Evolutionary conservation across 1,284 basidiomycete species (phyloP), one percentile per base, ranked within the genome.

Genomic region (Abortiporus biennis): DNA sequence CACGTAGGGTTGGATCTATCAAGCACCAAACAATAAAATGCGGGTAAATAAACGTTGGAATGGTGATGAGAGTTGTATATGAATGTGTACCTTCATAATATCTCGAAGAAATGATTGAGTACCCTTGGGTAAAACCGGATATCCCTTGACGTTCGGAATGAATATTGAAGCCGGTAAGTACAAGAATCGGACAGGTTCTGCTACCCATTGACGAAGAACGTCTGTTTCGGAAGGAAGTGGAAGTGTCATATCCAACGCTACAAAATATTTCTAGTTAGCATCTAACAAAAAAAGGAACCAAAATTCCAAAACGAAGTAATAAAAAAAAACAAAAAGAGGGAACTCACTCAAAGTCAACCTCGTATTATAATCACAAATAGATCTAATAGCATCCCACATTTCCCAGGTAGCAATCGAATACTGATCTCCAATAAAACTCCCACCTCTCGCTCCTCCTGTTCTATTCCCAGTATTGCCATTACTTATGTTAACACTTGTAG

Each of bases 71-170:
- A 30, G 27, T 32, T 6, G 42, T 37, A 37, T 45, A 43, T 24
- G 31, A 48, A 50, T 38, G 49, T 30, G 42, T 58, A 85, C 91
- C 67, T 88, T 85, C 75, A 92, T 86, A 65, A 87, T 82, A 49
- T 90, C 82, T 46, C 86, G 81, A 40, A 96, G 75, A 65, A 97
- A 96, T 0, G 75, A 74, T 56, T 97, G 94, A 3, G 88, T 86
- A 12, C 82, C 82, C 66, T 98, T 99, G 15, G 89, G 88, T 12
- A 99, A 74, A 1, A 99, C 96, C 0, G 96, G 96, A 61, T 96
- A 99, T 3, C 93, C 95, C 65, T 97, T 96, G 24, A 85, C 80
- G 62, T 99, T 99, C 9, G 92, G 84, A 50, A 99, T 93, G 63
- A 98, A 99, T 8, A 89, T 78, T 3, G 83, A 80, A 2, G 92